Conservation (phyloP, 202 grass and related monocot genomes). For the Schoenoplectus tabernaemontani region DNA sequence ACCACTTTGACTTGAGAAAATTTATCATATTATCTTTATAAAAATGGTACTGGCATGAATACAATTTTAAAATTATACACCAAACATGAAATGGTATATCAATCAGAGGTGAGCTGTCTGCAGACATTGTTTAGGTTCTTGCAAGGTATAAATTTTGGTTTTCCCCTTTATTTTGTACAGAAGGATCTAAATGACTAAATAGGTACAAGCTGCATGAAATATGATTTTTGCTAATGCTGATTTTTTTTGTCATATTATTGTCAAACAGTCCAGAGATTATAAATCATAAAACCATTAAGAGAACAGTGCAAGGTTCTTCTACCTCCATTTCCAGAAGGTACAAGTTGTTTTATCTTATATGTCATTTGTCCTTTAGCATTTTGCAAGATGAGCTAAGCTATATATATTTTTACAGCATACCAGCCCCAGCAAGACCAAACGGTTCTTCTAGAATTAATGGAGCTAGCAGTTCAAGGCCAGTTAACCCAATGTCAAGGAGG, state of each 20-base stretch:
- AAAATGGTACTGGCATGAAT: neutral
- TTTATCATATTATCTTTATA: neutral
- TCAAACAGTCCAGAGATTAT: slow-evolving; percentile 25
- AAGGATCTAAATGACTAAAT: neutral
- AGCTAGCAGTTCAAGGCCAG: slow-evolving; percentile 12
- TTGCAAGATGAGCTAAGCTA: neutral
- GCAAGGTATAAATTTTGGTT: neutral
- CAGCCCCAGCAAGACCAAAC: slow-evolving; percentile 12
- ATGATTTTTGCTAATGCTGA: neutral
- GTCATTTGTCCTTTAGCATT: neutral
- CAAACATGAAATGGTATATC: neutral
- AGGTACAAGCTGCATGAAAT: neutral
- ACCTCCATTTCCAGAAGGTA: slow-evolving; percentile 22
- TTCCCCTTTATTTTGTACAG: neutral
- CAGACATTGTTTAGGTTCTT: neutral
- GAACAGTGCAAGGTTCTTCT: slow-evolving; percentile 20
- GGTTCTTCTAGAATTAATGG: slow-evolving; percentile 19
- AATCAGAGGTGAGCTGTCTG: neutral
- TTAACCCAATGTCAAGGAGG: slow-evolving; percentile 22
- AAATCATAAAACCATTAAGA: slow-evolving; percentile 29
- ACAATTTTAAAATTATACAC: neutral
- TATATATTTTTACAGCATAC: slow-evolving; percentile 19
- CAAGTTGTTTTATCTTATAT: neutral
- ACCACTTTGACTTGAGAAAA: neutral
- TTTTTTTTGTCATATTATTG: neutral